Conservation (phyloP, 805 yeast genomes). For the Wickerhamomyces chambardii region DNA sequence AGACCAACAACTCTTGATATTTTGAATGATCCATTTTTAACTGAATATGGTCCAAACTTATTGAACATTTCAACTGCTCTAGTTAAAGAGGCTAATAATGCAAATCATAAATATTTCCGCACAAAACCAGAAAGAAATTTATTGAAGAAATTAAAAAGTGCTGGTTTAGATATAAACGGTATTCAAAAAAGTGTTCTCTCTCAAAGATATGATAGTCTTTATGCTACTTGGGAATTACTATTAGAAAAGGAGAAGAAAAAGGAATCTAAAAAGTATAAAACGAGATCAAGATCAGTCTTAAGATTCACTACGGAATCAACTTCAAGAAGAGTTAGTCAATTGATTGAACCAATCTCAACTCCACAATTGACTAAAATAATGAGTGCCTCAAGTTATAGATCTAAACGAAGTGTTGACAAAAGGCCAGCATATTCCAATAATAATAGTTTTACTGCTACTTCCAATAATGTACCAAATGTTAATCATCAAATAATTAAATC, state of each 20-base stretch:
- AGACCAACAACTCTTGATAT: conserved; percentile 54
- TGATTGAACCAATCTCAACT: conserved; percentile 15
- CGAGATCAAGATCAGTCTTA: conserved; percentile 23
- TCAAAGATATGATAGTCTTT: conserved; percentile 58
- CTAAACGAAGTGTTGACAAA: conserved; percentile 4
- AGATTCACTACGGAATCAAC: conserved; percentile 17
- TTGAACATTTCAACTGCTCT: conserved; percentile 29
- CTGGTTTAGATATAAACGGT: conserved; percentile 56
- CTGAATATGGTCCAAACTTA: conserved; percentile 32
- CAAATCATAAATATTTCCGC: conserved; percentile 34
- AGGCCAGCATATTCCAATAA: background rate
- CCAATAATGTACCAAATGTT: background rate
- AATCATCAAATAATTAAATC: background rate
- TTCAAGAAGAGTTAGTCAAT: conserved; percentile 17
- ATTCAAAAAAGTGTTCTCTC: conserved; percentile 48
- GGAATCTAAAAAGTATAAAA: conserved; percentile 21
- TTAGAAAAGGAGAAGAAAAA: conserved; percentile 35
- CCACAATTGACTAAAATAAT: conserved; percentile 20
- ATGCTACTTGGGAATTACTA: conserved; percentile 67
- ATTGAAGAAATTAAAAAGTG: conserved; percentile 45
- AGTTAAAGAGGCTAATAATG: conserved; percentile 23
- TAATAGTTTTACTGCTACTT: background rate
- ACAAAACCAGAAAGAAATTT: conserved; percentile 55
- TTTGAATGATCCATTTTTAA: conserved; percentile 40
- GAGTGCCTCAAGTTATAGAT: conserved; percentile 14